These are phyloP conservation scores for Colletotrichum graminicola DNA, from an alignment of 2,329 filamentous ascomycete genomes.

Conservation along the genomic window DNA sequence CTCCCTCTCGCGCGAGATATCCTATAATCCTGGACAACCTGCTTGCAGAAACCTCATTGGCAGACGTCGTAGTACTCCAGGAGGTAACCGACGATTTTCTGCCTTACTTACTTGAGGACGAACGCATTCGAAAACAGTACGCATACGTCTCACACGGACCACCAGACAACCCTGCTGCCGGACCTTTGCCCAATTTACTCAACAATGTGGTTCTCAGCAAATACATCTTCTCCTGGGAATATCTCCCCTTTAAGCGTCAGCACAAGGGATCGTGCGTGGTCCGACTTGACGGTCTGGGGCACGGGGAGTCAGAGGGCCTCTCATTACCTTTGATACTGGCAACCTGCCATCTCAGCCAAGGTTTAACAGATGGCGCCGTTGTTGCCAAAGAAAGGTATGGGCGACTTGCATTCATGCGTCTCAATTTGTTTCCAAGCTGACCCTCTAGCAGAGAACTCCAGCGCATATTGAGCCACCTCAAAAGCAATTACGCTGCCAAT, in stretches of 20 bases:
- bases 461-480: slow-evolving; percentile 61
- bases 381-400: slow-evolving; percentile 60
- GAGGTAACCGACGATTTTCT: slow-evolving; percentile 76
- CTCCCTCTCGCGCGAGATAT: slow-evolving; percentile 58
- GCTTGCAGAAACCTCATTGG: slow-evolving; percentile 54
- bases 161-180: slow-evolving; percentile 62
- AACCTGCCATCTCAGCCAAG: slow-evolving; percentile 72
- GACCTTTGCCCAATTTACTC: slow-evolving; percentile 69
- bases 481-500: slow-evolving; percentile 53
- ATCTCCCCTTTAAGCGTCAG: slow-evolving; percentile 63
- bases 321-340: slow-evolving; percentile 62
- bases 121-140: slow-evolving; percentile 61
- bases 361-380: slow-evolving; percentile 70
- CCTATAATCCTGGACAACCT: slow-evolving; percentile 59
- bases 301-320: slow-evolving; percentile 42
- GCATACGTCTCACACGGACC: slow-evolving; percentile 70
- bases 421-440: neutral
- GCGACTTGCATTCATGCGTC: neutral
- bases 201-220: slow-evolving; percentile 73
- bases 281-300: slow-evolving; percentile 50
- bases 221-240: slow-evolving; percentile 66
- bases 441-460: slow-evolving; percentile 59
- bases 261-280: slow-evolving; percentile 62
- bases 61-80: slow-evolving; percentile 67
- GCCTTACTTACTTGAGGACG: slow-evolving; percentile 62